Evolutionary conservation across 1,284 basidiomycete genomes (phyloP).

Genomic region (Fistulina hepatica): DNA sequence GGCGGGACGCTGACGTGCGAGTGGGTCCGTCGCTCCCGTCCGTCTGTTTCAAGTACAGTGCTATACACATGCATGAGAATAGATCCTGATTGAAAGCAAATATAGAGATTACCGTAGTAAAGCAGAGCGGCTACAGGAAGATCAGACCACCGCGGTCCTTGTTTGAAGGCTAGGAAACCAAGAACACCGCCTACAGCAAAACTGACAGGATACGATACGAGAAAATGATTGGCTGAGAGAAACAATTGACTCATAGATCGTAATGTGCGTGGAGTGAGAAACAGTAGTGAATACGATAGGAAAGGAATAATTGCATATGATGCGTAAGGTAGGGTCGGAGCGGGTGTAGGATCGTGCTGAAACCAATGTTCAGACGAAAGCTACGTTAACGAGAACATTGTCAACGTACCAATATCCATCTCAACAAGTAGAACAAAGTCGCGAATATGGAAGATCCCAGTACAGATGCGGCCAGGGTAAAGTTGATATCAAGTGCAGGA

Average conservation of each 20-base stretch:
- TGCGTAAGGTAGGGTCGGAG: conserved; percentile 37
- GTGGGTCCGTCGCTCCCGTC: conserved; percentile 34
- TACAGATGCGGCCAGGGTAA: conserved; percentile 41
- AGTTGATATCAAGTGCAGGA: conserved; percentile 41
- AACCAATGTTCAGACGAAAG: conserved; percentile 8
- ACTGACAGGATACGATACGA: conserved; percentile 42
- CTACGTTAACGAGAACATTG: neutral
- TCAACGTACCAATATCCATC: conserved; percentile 42
- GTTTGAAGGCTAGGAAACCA: conserved; percentile 44
- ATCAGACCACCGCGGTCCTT: conserved; percentile 45
- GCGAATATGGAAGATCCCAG: conserved; percentile 54
- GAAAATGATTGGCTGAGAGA: conserved; percentile 40
- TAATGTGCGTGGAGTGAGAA: conserved; percentile 41
- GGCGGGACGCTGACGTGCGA: conserved; percentile 43
- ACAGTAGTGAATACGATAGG: conserved; percentile 47
- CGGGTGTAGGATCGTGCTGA: conserved; percentile 29
- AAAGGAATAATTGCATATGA: conserved; percentile 49
- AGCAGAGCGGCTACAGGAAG: conserved; percentile 38
- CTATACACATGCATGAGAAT: neutral
- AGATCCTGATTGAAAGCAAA: conserved; percentile 17
- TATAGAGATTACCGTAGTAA: conserved; percentile 58
- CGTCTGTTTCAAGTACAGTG: conserved; percentile 27
- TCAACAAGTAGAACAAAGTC: conserved; percentile 51
- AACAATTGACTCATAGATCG: conserved; percentile 35
- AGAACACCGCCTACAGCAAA: conserved; percentile 34